Conservation (phyloP, 2,329 filamentous ascomycete species). For the Botrytis galanthina region DNA sequence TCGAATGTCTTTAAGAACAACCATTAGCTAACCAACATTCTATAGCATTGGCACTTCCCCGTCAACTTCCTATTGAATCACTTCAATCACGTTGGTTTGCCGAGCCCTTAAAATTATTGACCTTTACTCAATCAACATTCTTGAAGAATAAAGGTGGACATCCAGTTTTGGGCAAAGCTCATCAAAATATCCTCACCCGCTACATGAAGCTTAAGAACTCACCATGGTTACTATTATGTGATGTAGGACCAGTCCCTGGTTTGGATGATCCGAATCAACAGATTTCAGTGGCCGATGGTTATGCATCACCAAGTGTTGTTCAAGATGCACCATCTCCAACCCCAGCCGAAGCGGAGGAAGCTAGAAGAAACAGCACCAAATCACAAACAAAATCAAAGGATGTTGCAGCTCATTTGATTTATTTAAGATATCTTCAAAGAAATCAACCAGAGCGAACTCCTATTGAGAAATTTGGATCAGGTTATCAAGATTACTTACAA, state of each 20-base stretch:
- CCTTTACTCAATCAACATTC: constrained; percentile 54
- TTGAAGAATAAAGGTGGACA: constrained; percentile 59
- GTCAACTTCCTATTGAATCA: constrained; percentile 56
- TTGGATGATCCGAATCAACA: constrained; percentile 38
- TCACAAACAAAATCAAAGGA: constrained; percentile 50
- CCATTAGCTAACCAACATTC: constrained; percentile 26
- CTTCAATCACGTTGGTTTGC: constrained; percentile 68
- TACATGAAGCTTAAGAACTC: constrained; percentile 64
- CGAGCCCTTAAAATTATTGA: constrained; percentile 63
- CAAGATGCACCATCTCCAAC: constrained; percentile 44
- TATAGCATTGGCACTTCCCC: constrained; percentile 52
- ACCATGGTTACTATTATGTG: constrained; percentile 63
- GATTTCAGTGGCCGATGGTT: constrained; percentile 34
- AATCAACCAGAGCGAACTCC: constrained; percentile 67
- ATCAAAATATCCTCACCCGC: constrained; percentile 59
- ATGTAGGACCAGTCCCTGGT: constrained; percentile 53
- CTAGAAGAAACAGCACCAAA: constrained; percentile 38
- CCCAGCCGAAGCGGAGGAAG: constrained; percentile 69
- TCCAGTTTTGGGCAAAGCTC: constrained; percentile 58
- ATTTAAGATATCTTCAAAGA: constrained; percentile 79
- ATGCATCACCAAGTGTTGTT: constrained; percentile 45
- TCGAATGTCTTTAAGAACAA: background rate
- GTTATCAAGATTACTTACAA: constrained; percentile 92
- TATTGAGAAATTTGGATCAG: constrained; percentile 68
- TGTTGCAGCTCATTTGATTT: constrained; percentile 67